Base-by-base conservation (phyloP, 805 yeast species). In the Hanseniaspora vineae region DNA sequence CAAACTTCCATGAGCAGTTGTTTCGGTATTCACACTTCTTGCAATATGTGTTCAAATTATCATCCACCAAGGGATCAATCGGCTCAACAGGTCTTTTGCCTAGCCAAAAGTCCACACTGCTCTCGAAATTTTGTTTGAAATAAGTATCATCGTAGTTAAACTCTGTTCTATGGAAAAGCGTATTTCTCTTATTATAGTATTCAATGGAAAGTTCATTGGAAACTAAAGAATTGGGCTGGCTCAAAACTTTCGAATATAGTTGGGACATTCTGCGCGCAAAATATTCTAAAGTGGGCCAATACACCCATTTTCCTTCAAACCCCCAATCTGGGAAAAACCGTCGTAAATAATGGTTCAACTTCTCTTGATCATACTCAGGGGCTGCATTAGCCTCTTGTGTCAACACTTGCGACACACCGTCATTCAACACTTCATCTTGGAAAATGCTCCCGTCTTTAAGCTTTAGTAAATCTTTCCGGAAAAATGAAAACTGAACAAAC, bases 221-320 rank as follows among this genome's bases (percentile, higher is more conserved):
- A 15, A 70, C 50, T 19, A 72, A 58, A 10, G 17, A 10, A n/a
- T 37, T 15, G 19, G 40, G 19, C 5, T 37, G n/a, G 12, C 19
- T 15, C 32, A 40, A 40, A 4, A 19, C 13, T 13, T 19, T 18
- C 4, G 43, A 13, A 44, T 64, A 58, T 19, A 75, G 51, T 52
- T 78, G 81, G 1, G 79, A 67, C 10, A 73, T 55, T 48, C 86
- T 65, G 1, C 75, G 72, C 0, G 83, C 75, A 49, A 83, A 67
- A 52, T 75, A 75, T 46, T 77, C 60, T 18, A 78, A 58, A 0
- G 88, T 80, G 17, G 78, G 68, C 1, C 84, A 77, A 2, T 46
- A 64, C 44, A 61, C 55, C 88, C 88, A 81, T 40, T 19, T 15
- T 4, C 31, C 43, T 3, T 18, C n/a, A 17, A 40, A 40, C 6